These are phyloP conservation scores for Puccinia coronata DNA, from an alignment of 1,284 basidiomycete genomes.

Conservation along the genomic window DNA sequence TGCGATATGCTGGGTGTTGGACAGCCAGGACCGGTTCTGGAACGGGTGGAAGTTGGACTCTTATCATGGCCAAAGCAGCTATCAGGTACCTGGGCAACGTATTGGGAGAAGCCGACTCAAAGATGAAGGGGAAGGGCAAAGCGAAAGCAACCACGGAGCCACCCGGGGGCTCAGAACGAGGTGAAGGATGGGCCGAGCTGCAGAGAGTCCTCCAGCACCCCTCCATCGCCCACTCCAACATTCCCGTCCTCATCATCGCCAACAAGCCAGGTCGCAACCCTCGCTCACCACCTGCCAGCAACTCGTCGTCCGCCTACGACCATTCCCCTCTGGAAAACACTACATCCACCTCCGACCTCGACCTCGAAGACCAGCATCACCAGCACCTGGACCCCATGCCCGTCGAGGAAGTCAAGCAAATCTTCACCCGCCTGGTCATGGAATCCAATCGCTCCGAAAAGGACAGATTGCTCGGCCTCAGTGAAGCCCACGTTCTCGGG, in stretches of 20 bases:
- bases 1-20: slow-evolving; percentile 49
- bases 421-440: slow-evolving; percentile 41
- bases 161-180: background rate
- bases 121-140: slow-evolving; percentile 45
- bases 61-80: no score
- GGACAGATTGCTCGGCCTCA: slow-evolving; percentile 28
- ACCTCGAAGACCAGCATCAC: slow-evolving; percentile 9
- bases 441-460: slow-evolving; percentile 49
- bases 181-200: slow-evolving; percentile 45
- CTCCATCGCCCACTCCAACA: slow-evolving; percentile 21
- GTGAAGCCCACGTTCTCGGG: slow-evolving; percentile 45
- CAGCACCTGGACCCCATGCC: slow-evolving; percentile 12
- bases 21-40: slow-evolving; percentile 24
- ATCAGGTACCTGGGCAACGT: background rate
- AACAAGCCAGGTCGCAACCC: slow-evolving; percentile 41
- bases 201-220: slow-evolving; percentile 37
- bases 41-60: slow-evolving; percentile 9
- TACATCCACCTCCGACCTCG: background rate
- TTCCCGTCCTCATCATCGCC: slow-evolving; percentile 41
- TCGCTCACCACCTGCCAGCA: background rate
- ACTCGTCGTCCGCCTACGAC: background rate
- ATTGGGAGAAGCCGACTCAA: background rate
- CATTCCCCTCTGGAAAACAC: background rate
- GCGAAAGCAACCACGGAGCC: slow-evolving; percentile 7
- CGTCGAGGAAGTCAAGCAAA: slow-evolving; percentile 43